Conservation (phyloP, 345 rosid species). For the Populus pruinosa region DNA sequence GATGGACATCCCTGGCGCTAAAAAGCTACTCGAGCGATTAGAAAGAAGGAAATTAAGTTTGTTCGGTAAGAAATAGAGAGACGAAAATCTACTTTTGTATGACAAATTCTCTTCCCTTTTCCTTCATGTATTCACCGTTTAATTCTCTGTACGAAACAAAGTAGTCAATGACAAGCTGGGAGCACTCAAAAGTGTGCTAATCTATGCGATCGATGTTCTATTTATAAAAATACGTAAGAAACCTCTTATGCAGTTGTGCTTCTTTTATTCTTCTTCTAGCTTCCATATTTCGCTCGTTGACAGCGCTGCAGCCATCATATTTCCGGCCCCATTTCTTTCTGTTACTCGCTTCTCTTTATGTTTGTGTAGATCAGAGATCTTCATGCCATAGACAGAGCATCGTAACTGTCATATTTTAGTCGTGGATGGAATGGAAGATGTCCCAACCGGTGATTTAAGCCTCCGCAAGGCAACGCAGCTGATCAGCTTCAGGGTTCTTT, state of each 20-base stretch:
- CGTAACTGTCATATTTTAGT: background rate
- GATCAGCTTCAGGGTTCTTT: background rate
- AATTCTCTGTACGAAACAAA: slow-evolving; percentile 53
- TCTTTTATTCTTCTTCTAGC: background rate
- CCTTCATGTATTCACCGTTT: slow-evolving; percentile 28
- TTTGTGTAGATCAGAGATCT: background rate
- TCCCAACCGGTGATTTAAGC: background rate
- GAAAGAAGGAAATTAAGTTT: slow-evolving; percentile 76
- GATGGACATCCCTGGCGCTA: slow-evolving; percentile 84
- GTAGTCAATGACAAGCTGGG: slow-evolving; percentile 11
- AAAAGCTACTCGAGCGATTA: slow-evolving; percentile 75
- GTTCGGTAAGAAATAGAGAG: slow-evolving; percentile 57
- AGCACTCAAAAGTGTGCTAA: slow-evolving; percentile 7
- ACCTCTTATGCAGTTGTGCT: background rate
- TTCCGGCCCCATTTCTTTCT: background rate
- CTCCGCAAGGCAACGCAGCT: background rate
- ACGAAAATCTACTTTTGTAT: slow-evolving; percentile 14
- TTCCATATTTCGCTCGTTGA: background rate
- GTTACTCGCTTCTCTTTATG: background rate
- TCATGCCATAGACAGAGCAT: background rate
- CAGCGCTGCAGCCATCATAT: background rate
- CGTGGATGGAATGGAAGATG: background rate
- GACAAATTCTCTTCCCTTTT: slow-evolving; percentile 16
- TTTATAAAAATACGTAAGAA: slow-evolving; percentile 14
- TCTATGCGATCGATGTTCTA: slow-evolving; percentile 20